phyloP scores from a whole-genome alignment of 2,329 filamentous ascomycete species.

The Xylaria sp. region DNA sequence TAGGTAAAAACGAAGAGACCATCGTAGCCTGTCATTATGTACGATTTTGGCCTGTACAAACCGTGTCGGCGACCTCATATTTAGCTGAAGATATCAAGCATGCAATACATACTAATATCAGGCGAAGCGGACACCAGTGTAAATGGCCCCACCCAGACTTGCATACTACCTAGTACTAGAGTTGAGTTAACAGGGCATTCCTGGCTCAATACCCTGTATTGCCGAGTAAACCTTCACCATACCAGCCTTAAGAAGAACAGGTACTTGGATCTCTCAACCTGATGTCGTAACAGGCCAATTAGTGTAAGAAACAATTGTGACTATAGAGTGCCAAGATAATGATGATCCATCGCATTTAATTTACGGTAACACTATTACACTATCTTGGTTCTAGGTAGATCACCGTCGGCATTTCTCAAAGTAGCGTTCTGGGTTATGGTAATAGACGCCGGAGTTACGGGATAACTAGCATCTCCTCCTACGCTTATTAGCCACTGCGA shows the following conservation, averaged over 20 bases:
- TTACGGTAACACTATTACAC: neutral
- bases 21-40: neutral
- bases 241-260: neutral
- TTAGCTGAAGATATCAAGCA: slow-evolving; percentile 3
- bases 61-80: neutral
- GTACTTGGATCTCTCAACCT: neutral
- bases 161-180: neutral
- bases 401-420: neutral
- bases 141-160: neutral
- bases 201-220: neutral
- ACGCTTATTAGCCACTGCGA: neutral
- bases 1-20: neutral
- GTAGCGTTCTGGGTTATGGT: slow-evolving; percentile 1
- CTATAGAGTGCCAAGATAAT: slow-evolving; percentile 1
- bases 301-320: neutral
- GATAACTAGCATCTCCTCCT: neutral
- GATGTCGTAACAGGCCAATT: neutral
- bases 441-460: neutral
- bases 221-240: neutral
- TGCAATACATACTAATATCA: neutral
- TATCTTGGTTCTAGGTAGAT: slow-evolving; percentile 11
- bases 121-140: slow-evolving; percentile 6
- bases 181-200: neutral
- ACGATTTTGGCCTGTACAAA: neutral
- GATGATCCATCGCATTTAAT: neutral